A percentile compares a stretch with the other conserved stretches of the same genome.
Evolutionary conservation across 768 basidiomycete species (phyloP).

Genomic region (Gloeopeniophorella convolvens): DNA sequence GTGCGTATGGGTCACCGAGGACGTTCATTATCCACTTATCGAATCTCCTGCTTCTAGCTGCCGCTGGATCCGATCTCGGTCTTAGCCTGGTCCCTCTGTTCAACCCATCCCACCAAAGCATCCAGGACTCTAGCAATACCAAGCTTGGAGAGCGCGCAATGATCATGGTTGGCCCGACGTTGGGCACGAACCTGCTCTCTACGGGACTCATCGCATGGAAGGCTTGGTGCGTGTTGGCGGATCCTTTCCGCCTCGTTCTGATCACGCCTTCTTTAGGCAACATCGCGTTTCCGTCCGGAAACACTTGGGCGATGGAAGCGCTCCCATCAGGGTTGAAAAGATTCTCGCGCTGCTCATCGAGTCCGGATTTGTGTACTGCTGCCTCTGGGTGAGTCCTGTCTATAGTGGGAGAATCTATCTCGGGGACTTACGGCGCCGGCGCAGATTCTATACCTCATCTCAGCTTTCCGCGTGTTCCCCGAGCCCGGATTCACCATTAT

Average conservation of each 20-base stretch:
- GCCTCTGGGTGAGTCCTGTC: conserved; percentile 7
- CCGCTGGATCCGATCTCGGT: conserved; percentile 5
- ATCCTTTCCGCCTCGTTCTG: neutral
- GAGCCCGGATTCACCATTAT: conserved; percentile 6
- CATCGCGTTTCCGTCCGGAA: conserved; percentile 2
- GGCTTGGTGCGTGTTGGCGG: neutral
- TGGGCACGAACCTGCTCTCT: conserved; percentile 11
- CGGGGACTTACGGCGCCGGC: neutral
- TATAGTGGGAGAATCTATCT: neutral
- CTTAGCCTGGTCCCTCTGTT: neutral
- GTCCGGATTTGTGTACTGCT: conserved; percentile 13
- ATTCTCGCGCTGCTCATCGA: conserved; percentile 13
- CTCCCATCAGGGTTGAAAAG: conserved; percentile 5
- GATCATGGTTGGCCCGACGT: conserved; percentile 8
- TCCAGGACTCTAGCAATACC: neutral
- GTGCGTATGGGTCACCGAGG: neutral
- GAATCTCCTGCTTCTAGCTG: neutral
- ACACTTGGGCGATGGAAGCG: conserved; percentile 6
- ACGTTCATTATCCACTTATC: neutral
- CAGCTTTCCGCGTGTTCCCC: conserved; percentile 5
- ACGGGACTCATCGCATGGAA: conserved; percentile 15
- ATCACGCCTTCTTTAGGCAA: neutral
- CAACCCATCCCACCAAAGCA: conserved; percentile 1
- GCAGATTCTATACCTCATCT: conserved; percentile 6
- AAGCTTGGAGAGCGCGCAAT: conserved; percentile 1